Evolutionary conservation across 2,329 filamentous ascomycete genomes (phyloP), one percentile per base, ranked within the genome.

Genomic region (Cladorrhinum sp.): DNA sequence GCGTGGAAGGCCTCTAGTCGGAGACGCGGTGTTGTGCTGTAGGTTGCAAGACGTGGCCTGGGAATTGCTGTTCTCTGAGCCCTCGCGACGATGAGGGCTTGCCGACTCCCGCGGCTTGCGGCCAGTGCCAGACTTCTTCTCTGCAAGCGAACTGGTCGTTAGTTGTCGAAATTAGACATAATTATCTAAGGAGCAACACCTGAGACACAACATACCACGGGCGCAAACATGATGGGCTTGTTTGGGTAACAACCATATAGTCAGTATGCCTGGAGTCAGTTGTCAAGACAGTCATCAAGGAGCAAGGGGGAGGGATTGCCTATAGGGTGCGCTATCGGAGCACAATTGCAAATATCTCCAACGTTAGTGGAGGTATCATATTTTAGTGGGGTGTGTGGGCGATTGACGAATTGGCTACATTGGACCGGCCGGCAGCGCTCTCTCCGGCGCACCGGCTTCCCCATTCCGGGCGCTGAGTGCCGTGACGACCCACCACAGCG

Each of bases 1-100:
- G 86, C 82, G 61, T 85, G 85, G 69, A 90, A 90, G 61, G 81
- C 82, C 71, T 85, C 78, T 65, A 80, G 79, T 58, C 72, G 71
- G 56, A 71, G 70, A 21, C 62, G 56, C 4, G 63, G 49, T 16
- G 67, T 65, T 28, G 67, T 68, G 49, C 60, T 65, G 56, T 65
- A 69, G 39, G 64, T 36, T 12, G 61, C 64, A 53, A 58, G 28
- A 52, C 61, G 62, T 52, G 36, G 48, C 57, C 48, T 48, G 24
- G 30, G 56, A 28, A 57, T 59, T 55, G 63, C 26, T 30, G 55
- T 23, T n/a, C 61, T 57, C 39, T 58, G 58, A 50, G 30, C 57
- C 42, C 60, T 62, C 39, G 57, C 49, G 50, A 50, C 23, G 50
- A 59, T 50, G 42, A 65, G 59, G 36, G 54, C 56, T 30, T 65